Conservation (phyloP, 352 stramenopile species). For the Globisporangium lucens region DNA sequence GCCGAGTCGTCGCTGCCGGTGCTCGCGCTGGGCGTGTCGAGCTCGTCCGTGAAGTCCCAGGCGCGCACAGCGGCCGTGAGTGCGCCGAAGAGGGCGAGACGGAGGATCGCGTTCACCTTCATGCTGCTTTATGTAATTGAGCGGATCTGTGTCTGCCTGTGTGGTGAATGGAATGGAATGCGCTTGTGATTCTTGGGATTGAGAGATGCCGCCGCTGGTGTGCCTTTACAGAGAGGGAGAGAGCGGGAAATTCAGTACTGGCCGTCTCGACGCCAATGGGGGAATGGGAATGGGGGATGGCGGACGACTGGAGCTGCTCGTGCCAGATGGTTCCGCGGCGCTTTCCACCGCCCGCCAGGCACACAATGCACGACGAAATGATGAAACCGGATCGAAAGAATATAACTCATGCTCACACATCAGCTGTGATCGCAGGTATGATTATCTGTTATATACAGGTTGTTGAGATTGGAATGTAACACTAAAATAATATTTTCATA, state of each 20-base stretch:
- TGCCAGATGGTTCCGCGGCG: slow-evolving; percentile 1
- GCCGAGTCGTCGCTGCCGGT: slow-evolving; percentile 21
- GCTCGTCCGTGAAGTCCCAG: slow-evolving; percentile 26
- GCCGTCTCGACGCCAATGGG: background rate
- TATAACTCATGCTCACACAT: background rate
- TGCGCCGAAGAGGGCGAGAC: slow-evolving; percentile 6
- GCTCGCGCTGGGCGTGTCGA: slow-evolving; percentile 10
- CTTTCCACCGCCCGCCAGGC: background rate
- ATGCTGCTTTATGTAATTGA: background rate
- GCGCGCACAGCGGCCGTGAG: slow-evolving; percentile 11
- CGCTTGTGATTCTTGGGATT: background rate
- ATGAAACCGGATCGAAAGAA: slow-evolving; percentile 3
- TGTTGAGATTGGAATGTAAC: background rate
- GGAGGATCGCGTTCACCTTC: slow-evolving; percentile 15
- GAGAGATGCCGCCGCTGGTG: background rate
- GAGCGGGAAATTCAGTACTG: slow-evolving; percentile 10
- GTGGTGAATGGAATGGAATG: background rate
- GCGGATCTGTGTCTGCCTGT: background rate
- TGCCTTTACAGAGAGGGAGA: background rate
- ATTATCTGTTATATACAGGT: background rate
- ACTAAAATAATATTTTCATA: background rate
- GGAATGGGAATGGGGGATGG: background rate
- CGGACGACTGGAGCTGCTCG: background rate
- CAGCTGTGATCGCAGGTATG: background rate
- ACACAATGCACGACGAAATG: background rate